Evolutionary conservation across 305 asterid genomes (phyloP).

Genomic region (Rubia tinctorum): DNA sequence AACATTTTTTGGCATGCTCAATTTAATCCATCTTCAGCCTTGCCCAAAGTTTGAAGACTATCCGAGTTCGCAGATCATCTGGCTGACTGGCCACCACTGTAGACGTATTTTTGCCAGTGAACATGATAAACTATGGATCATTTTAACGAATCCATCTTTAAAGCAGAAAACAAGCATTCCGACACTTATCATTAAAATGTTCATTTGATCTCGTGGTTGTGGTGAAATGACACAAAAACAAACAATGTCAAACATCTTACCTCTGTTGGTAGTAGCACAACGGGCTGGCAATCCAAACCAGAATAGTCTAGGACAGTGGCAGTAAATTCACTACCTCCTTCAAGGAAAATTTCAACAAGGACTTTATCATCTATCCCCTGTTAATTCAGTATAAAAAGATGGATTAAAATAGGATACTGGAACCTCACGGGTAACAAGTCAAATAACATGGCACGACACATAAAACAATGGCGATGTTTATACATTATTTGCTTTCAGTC

Average conservation of each 20-base stretch:
- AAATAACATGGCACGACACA: not conserved
- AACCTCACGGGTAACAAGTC: not conserved
- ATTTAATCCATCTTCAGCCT: slow-evolving; percentile 50
- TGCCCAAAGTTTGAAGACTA: slow-evolving; percentile 70
- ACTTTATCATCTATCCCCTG: slow-evolving; percentile 93
- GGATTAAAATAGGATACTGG: slow-evolving; percentile 11
- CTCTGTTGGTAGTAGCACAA: slow-evolving; percentile 92
- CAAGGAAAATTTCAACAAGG: slow-evolving; percentile 73
- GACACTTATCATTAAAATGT: not conserved
- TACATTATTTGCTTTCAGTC: not conserved
- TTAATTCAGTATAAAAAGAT: slow-evolving; percentile 18
- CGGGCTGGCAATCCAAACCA: slow-evolving; percentile 59
- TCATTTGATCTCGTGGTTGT: not conserved
- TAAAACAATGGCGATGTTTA: not conserved
- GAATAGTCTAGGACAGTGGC: slow-evolving; percentile 86
- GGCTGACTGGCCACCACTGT: slow-evolving; percentile 71
- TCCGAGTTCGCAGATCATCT: slow-evolving; percentile 62
- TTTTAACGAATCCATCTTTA: not conserved
- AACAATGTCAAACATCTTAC: slow-evolving; percentile 24
- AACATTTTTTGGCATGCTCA: not conserved
- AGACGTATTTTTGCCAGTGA: slow-evolving; percentile 69
- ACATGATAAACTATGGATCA: not conserved
- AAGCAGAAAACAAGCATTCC: not conserved
- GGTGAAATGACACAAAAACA: not conserved
- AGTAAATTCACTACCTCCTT: slow-evolving; percentile 91